phyloP scores from a whole-genome alignment of 257 asterid species.

The Nyctanthes arbortristis region DNA sequence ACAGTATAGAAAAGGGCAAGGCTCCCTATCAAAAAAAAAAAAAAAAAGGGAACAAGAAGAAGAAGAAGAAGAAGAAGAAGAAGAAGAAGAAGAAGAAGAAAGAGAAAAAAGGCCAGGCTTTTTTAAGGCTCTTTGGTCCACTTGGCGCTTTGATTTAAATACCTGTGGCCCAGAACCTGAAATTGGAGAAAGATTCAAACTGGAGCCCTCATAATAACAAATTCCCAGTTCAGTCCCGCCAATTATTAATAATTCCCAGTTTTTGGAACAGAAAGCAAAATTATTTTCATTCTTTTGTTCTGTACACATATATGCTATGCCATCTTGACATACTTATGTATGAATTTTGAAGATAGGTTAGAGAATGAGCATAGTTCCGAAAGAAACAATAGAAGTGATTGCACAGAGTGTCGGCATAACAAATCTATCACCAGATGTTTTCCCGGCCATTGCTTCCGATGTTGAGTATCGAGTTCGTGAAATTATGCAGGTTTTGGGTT shows the following conservation, averaged over 20 bases:
- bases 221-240: slow-evolving; percentile 4
- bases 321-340: too few species aligned
- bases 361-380: slow-evolving; percentile 78
- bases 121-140: too few species aligned
- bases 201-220: slow-evolving; percentile 22
- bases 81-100: too few species aligned
- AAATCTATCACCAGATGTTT: slow-evolving; percentile 81
- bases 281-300: too few species aligned
- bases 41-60: too few species aligned
- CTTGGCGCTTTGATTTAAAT: too few species aligned
- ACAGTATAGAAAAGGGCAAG: too few species aligned
- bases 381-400: slow-evolving; percentile 82
- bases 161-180: background rate
- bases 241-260: background rate
- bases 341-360: background rate
- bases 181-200: background rate
- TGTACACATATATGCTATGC: too few species aligned
- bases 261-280: too few species aligned
- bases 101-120: too few species aligned
- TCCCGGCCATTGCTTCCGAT: slow-evolving; percentile 89
- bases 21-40: too few species aligned
- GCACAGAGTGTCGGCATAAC: slow-evolving; percentile 87
- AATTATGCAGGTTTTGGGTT: slow-evolving; percentile 84
- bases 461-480: slow-evolving; percentile 94
- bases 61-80: too few species aligned